Base-by-base conservation (phyloP, 2,329 filamentous ascomycete genomes). In the Metarhizium guizhouense region DNA sequence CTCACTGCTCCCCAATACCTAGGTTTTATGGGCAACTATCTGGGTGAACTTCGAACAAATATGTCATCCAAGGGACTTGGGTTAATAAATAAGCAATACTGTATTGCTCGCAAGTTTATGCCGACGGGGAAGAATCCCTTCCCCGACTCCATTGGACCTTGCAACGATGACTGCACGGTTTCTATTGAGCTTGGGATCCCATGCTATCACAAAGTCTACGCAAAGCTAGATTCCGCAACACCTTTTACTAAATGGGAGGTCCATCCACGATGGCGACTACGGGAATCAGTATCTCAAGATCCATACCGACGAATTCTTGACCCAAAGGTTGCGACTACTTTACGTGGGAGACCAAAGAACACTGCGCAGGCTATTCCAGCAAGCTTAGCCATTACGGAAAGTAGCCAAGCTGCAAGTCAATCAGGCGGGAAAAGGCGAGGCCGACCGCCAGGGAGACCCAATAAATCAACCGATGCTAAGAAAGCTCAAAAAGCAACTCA, bases 251-350 rank as follows among this genome's bases (percentile, higher is more conserved):
- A 48, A 29, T 48, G 47, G 29, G 47, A 48, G 47, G 47, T 48
- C 16, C 47, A 48, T 50, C 45, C 38, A 25, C 11, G 42, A 1
- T 36, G 54, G 50, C 49, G 54, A 34, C 43, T 49, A 32, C 49
- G 50, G 25, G 42, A 56, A 29, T 5, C 43, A 30, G 47, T 5
- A 29, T 56, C 54, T 43, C 50, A n/a, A 49, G 54, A 56, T 49
- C 50, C 50, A 42, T 53, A 49, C 11, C 54, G 50, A 49, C 50
- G 54, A 45, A 56, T 56, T 25, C 54, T 56, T 18, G 54, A 56
- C 32, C 54, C 54, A 14, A 56, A 53, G 43, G 52, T 56, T 43
- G 40, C 49, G 4, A 48, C 47, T 36, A 8, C 7, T 3, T 29
- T 48, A 30, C 47, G 47, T 29, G 20, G 20, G 2, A 20, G 20